These are phyloP conservation scores for Trichoderma citrinoviride DNA, from an alignment of 2,329 filamentous ascomycete species.

Conservation along the genomic window DNA sequence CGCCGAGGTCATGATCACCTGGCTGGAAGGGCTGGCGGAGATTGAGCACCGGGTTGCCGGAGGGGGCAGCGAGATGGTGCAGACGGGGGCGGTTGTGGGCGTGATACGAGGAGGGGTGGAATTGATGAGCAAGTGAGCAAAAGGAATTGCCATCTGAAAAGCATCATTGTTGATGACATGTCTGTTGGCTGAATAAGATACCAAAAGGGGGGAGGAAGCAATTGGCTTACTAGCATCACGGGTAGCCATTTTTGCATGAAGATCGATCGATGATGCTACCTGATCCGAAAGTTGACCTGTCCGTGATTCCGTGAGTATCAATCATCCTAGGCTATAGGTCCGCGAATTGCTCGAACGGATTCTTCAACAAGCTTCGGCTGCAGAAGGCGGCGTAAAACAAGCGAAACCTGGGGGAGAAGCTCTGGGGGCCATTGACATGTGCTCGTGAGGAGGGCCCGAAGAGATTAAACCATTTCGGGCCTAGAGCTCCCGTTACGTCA, in stretches of 20 bases:
- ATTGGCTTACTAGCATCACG: neutral
- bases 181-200: neutral
- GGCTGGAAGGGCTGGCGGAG: slow-evolving; percentile 87
- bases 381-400: no score
- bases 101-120: slow-evolving; percentile 85
- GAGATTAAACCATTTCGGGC: neutral
- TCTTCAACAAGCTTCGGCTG: neutral
- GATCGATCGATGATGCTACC: neutral
- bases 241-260: neutral
- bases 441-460: neutral
- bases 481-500: slow-evolving; percentile 3
- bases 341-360: neutral
- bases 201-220: neutral
- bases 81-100: slow-evolving; percentile 90
- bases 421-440: neutral
- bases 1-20: slow-evolving; percentile 81
- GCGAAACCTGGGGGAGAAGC: no score
- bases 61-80: slow-evolving; percentile 80
- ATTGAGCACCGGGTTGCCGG: slow-evolving; percentile 89
- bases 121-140: slow-evolving; percentile 46
- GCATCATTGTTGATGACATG: neutral
- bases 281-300: no score
- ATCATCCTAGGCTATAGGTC: neutral
- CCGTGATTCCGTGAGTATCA: neutral
- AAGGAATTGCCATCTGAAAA: neutral